A percentile compares a stretch with the other conserved stretches of the same genome.
Conservation (phyloP, 768 basidiomycete species). For the Collybia mongolica region DNA sequence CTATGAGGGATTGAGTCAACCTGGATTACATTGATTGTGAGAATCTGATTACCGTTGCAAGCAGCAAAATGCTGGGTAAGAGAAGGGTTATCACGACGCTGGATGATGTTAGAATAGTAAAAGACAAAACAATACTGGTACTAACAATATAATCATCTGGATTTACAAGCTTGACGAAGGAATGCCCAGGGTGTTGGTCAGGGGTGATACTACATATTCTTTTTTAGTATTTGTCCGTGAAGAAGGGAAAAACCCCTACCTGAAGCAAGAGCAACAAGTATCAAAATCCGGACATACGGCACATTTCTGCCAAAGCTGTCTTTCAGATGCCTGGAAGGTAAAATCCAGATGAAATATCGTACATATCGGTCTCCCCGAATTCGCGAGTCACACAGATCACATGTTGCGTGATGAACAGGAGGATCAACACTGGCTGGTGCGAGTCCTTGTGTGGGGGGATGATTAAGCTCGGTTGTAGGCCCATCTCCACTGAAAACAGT, state of each 20-base stretch:
- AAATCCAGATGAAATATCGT: slow-evolving; percentile 23
- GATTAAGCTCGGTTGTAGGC: slow-evolving; percentile 16
- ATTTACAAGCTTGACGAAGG: slow-evolving; percentile 63
- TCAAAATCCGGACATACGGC: slow-evolving; percentile 83
- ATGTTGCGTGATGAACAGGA: slow-evolving; percentile 61
- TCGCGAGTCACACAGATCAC: slow-evolving; percentile 73
- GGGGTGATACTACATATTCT: slow-evolving; percentile 47
- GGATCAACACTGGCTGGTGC: slow-evolving; percentile 9
- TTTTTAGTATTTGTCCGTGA: neutral
- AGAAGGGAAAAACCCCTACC: slow-evolving; percentile 28
- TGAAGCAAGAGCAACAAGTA: slow-evolving; percentile 69
- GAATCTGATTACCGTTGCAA: slow-evolving; percentile 49
- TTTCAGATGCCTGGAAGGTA: neutral
- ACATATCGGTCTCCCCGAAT: slow-evolving; percentile 77
- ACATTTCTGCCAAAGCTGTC: slow-evolving; percentile 60
- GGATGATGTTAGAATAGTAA: neutral
- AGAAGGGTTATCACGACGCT: slow-evolving; percentile 21
- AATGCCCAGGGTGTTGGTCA: slow-evolving; percentile 76
- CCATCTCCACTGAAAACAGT: slow-evolving; percentile 48
- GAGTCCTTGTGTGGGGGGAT: slow-evolving; percentile 7
- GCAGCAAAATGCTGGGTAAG: slow-evolving; percentile 47
- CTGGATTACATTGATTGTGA: neutral
- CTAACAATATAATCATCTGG: slow-evolving; percentile 59
- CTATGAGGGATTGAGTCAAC: slow-evolving; percentile 15
- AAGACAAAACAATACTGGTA: neutral